These are phyloP conservation scores for Endocladia muricata DNA, from an alignment of 31 red algal genomes.

Conservation along the genomic window DNA sequence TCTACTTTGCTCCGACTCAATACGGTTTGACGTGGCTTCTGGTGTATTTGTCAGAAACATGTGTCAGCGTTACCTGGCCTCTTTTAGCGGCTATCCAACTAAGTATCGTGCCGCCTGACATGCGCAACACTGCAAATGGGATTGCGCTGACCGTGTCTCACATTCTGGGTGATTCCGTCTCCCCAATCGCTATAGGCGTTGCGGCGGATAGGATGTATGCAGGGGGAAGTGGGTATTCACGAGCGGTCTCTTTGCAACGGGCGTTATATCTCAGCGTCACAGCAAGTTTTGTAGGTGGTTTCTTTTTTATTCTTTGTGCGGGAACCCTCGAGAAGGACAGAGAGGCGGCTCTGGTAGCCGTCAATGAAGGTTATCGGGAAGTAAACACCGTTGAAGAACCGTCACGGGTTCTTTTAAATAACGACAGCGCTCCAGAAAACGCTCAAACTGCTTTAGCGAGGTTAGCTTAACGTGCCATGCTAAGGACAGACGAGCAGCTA, in stretches of 20 bases:
- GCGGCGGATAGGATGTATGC: constrained; percentile 67
- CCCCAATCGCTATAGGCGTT: constrained; percentile 67
- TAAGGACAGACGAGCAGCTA: no score
- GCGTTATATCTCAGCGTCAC: constrained; percentile 68
- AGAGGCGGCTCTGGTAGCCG: constrained; percentile 20
- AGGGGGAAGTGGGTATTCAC: constrained; percentile 34
- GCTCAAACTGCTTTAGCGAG: no score
- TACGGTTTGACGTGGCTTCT: constrained; percentile 69
- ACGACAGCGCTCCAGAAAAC: no score
- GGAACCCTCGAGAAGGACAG: constrained; percentile 29
- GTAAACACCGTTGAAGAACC: constrained; percentile 12
- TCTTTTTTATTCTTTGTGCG: constrained; percentile 60
- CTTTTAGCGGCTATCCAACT: constrained; percentile 70
- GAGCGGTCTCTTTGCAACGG: constrained; percentile 64
- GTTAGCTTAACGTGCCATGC: no score
- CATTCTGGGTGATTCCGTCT: constrained; percentile 69
- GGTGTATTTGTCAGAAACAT: constrained; percentile 63
- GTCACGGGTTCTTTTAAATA: no score
- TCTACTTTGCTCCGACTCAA: constrained; percentile 50
- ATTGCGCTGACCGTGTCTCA: constrained; percentile 65
- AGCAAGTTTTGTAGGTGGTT: constrained; percentile 56
- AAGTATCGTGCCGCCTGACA: constrained; percentile 55
- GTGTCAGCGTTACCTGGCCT: constrained; percentile 75
- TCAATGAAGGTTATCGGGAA: constrained; percentile 38
- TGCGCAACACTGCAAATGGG: constrained; percentile 72